Conservation (phyloP, 495 filamentous ascomycete genomes). For the Aspergillus steynii region DNA sequence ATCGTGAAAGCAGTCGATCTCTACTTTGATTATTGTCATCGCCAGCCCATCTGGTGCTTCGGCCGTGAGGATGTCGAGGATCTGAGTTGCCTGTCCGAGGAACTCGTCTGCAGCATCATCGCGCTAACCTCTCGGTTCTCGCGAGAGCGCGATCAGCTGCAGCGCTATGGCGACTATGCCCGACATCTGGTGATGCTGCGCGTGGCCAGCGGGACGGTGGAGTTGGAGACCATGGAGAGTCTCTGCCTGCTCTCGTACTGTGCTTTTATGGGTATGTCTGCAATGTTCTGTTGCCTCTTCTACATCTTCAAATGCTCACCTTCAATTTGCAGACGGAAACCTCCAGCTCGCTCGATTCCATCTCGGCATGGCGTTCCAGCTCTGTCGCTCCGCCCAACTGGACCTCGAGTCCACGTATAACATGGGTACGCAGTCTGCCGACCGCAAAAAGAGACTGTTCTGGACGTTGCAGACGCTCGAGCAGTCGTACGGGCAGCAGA, state of each 20-base stretch:
- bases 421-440: conserved; percentile 27
- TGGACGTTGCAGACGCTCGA: conserved; percentile 47
- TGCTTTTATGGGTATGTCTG: conserved; percentile 39
- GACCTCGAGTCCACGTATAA: conserved; percentile 38
- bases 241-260: conserved; percentile 46
- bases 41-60: conserved; percentile 52
- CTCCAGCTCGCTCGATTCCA: conserved; percentile 43
- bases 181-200: conserved; percentile 47
- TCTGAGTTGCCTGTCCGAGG: conserved; percentile 36
- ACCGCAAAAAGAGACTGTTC: conserved; percentile 46
- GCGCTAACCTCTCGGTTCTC: conserved; percentile 45
- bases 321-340: conserved; percentile 33
- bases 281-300: not conserved
- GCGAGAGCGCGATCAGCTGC: conserved; percentile 35
- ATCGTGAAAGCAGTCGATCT: conserved; percentile 38
- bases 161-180: conserved; percentile 43
- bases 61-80: conserved; percentile 44
- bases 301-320: not conserved
- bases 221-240: conserved; percentile 46
- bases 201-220: conserved; percentile 47
- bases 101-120: conserved; percentile 45
- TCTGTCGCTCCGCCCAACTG: conserved; percentile 45
- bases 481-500: conserved; percentile 44
- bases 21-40: conserved; percentile 48
- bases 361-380: conserved; percentile 43